Base-by-base conservation (phyloP, 2,329 filamentous ascomycete genomes). In the Colletotrichum euphorbiae region DNA sequence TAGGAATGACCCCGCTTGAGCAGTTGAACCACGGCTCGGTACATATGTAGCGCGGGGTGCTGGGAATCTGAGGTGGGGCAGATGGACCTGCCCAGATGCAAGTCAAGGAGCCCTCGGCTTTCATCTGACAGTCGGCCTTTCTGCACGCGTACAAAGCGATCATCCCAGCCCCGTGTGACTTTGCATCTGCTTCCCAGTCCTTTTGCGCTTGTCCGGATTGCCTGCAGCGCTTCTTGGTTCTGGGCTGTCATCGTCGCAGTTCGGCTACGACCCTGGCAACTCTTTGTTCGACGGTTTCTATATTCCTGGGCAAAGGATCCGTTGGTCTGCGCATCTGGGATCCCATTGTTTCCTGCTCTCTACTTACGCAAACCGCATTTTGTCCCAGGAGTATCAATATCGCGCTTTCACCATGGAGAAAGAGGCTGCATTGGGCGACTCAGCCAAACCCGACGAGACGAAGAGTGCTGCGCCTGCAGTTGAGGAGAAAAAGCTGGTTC, bases 401-500 rank as follows among this genome's bases (percentile, higher is more conserved):
- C 24, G 6, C 7, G 8, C 40, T 6, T 12, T 42, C 15, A 31
- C 31, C n/a, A 68, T 68, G 67, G 67, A 69, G 38, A 62, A 62
- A 42, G 63, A 57, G 12, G 45, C 42, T 28, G 58, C 69, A 52
- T 69, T 64, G 55, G 54, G 69, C 13, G 51, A 61, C 3, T 65
- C 56, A 3, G 54, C 40, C 24, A 70, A 70, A 52, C n/a, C 67
- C 19, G 42, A 55, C 28, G 65, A 67, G 55, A 72, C 71, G 50
- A 71, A 73, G 46, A 67, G 21, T 46, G 51, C 21, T 24, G 66
- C 67, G 17, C 54, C 72, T 54, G 33, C 71, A 33, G 59, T 70
- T 31, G 73, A 70, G 62, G 46, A 70, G 31, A 77, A 75, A 58
- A 70, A 70, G 38, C 73, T 71, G n/a, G 71, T 71, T 11, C 69